Evolutionary conservation across 2,329 filamentous ascomycete genomes (phyloP).

Genomic region (Canariomyces notabilis): DNA sequence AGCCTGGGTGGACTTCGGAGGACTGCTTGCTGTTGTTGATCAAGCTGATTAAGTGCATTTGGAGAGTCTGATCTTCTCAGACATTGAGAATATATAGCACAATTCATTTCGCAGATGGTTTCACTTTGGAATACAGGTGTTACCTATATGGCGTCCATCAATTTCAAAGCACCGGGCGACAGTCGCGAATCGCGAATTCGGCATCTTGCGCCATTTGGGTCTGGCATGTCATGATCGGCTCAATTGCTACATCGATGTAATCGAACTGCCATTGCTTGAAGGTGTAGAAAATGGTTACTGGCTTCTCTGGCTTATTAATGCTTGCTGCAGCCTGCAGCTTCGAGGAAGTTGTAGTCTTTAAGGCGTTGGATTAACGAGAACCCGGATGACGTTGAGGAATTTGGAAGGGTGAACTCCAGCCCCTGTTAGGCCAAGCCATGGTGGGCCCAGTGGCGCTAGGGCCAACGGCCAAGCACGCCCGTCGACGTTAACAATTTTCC

Average conservation of each 20-base stretch:
- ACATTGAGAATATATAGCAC: no score
- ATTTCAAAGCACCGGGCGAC: slow-evolving; percentile 8
- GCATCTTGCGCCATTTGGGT: slow-evolving; percentile 11
- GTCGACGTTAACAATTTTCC: slow-evolving; percentile 13
- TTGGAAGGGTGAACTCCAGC: no score
- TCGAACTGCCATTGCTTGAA: background rate
- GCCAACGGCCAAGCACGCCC: no score
- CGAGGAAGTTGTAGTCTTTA: no score
- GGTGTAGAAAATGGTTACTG: background rate
- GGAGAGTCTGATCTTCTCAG: no score
- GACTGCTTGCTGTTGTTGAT: no score
- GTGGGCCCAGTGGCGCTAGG: no score
- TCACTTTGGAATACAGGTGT: no score
- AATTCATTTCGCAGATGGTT: no score
- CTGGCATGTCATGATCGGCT: slow-evolving; percentile 8
- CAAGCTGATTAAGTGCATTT: no score
- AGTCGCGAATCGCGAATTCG: background rate
- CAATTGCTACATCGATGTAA: background rate
- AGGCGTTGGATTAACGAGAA: background rate
- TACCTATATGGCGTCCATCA: background rate
- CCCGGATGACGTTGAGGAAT: background rate
- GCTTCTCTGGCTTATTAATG: background rate
- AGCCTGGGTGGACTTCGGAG: no score
- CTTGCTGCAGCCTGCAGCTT: background rate
- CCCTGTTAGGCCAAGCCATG: no score